A percentile compares a stretch with the other conserved stretches of the same genome.
These are phyloP conservation scores for Collybiopsis confluens DNA, from an alignment of 768 basidiomycete species.

Conservation along the genomic window DNA sequence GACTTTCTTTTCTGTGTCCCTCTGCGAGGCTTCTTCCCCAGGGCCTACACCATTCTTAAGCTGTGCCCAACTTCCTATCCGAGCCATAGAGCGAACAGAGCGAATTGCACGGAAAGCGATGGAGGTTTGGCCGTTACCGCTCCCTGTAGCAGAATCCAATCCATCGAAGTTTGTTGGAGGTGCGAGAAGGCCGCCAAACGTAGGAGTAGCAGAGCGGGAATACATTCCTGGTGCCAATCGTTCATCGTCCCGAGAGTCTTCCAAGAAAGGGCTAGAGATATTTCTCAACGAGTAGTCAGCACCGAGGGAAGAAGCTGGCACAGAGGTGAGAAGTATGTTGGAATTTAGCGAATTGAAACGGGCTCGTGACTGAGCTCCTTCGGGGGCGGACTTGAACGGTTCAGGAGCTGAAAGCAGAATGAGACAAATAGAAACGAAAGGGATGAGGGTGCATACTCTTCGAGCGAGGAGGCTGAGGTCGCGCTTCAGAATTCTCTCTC, in stretches of 20 bases:
- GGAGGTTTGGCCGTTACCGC: conserved; percentile 40
- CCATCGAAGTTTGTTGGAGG: conserved; percentile 22
- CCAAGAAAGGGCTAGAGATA: not conserved
- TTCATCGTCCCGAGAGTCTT: not conserved
- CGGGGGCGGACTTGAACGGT: conserved; percentile 26
- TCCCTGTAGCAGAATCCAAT: conserved; percentile 10
- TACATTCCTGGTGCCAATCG: conserved; percentile 6
- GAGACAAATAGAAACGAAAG: not conserved
- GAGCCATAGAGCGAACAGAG: conserved; percentile 66
- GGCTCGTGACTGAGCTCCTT: conserved; percentile 28
- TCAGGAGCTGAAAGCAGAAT: conserved; percentile 37
- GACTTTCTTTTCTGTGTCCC: conserved; percentile 15
- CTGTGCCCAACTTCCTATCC: conserved; percentile 71
- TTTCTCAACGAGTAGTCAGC: conserved; percentile 6
- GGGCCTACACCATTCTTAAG: conserved; percentile 29
- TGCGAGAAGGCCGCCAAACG: conserved; percentile 32
- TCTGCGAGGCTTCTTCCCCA: conserved; percentile 23
- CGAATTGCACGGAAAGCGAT: conserved; percentile 79
- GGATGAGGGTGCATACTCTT: conserved; percentile 27
- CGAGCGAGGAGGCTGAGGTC: conserved; percentile 25
- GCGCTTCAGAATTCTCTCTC: conserved; percentile 18
- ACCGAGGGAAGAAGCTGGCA: not conserved
- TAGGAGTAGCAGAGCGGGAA: conserved; percentile 34
- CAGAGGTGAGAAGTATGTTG: not conserved
- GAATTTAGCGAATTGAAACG: conserved; percentile 67